Base-by-base conservation (phyloP, 805 yeast species). In the Lipomyces yamanashiensis region DNA sequence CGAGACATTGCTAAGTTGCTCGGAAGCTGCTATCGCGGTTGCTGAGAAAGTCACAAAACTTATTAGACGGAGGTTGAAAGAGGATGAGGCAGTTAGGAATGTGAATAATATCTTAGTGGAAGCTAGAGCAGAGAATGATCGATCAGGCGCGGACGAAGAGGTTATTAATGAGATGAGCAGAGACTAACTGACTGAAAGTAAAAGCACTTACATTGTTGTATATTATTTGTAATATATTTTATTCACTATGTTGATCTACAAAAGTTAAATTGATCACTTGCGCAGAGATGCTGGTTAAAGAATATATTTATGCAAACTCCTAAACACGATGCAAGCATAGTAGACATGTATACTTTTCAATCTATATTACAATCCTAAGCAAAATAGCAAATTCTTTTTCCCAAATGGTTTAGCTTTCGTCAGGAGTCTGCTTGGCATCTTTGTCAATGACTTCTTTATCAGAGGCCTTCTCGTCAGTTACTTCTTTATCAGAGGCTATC, bases 41-140 rank as follows among this genome's bases (percentile, higher is more conserved):
- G 95, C 90, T 8, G 86, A 84, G 60, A 71, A 74, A 33, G 72
- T 89, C 63, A 89, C 97, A 0, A 85, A 85, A 39, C 79, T 83
- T 72, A 89, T 93, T 51, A 81, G 85, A 56, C 68, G 73, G 5
- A 78, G 82, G 13, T 73, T 92, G 40, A 83, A 83, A 62, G 77
- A 78, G 34, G 92, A 89, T 70, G 84, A 81, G 48, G 74, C 75
- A 39, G 72, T 71, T 44, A 77, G 89, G 28, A 53, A 59, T 60
- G 59, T 63, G 4, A 57, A 57, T 6, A 59, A 66, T 45, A n/a
- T 59, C 15, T 34, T 61, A 9, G 63, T 34, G 9, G 70, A 66
- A 23, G 44, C 67, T 7, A 19, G 69, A 33, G 67, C 69, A 13
- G 69, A 67, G 39, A 66, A 67, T 47, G 65, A 60, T 13, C 43